Base-by-base conservation (phyloP, 305 asterid genomes). In the Fraxinus ornus region DNA sequence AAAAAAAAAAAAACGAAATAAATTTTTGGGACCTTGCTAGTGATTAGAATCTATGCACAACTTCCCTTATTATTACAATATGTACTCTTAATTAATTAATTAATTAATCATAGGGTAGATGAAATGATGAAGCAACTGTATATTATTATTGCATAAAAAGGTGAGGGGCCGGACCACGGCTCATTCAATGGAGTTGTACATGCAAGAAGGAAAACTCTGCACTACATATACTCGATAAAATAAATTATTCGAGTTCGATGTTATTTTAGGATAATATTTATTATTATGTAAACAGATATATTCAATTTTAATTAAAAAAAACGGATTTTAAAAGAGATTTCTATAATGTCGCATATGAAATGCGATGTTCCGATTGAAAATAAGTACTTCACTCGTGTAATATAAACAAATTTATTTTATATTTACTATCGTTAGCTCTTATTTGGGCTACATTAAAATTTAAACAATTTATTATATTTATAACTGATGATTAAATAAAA, bases 31-130 rank as follows among this genome's bases (percentile, higher is more conserved):
- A 83, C 88, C 87, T 36, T 66, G 75, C 24, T 52, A 78, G 66
- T 78, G 79, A 82, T 85, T 74, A 76, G 76, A 81, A 78, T 79
- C 73, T 72, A 79, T 77, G 49, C 74, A 75, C 74, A 81, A 78
- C 83, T 77, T 80, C 84, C 80, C 79, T 82, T 91, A 77, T 24
- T 24, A 83, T 87, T 86, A 83, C 84, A 81, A 84, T 83, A 82
- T 72, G 76, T 82, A 26, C 78, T 60, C 10, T 60, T 60, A 7
- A 60, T 19, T 60, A 19, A 57, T 57, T 19, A 57, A 60, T 64
- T 60, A 84, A 85, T 87, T n/a, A n/a, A n/a, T n/a, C 86, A 79
- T 85, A 85, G 86, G 82, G 91, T 86, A 87, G 92, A 89, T 88
- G 86, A 88, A 83, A 9, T 39, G 47, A 39, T 39, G 47, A 39